Conservation (phyloP, 805 yeast species). For the Candida maris region DNA sequence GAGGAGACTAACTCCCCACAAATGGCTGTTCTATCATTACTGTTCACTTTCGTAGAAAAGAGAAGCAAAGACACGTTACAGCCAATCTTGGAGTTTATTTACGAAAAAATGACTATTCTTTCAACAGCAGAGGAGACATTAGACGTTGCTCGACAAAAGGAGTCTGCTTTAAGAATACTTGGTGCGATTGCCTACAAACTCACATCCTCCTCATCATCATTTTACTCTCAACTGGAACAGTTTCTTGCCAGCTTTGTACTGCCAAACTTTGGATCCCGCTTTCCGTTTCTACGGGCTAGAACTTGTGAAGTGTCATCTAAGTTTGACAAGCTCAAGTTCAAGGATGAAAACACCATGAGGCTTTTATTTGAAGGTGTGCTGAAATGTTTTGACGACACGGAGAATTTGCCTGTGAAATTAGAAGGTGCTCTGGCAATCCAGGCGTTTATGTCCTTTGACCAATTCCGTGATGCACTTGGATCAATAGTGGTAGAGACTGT, state of each 20-base stretch:
- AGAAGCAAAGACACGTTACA: conserved; percentile 58
- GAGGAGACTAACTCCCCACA: conserved; percentile 68
- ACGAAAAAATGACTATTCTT: conserved; percentile 43
- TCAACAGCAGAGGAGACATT: conserved; percentile 36
- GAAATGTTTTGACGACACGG: conserved; percentile 43
- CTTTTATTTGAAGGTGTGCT: conserved; percentile 45
- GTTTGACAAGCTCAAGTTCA: conserved; percentile 59
- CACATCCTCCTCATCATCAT: conserved; percentile 52
- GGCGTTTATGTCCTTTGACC: conserved; percentile 61
- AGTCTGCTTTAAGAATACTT: conserved; percentile 75
- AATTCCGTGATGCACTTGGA: conserved; percentile 66
- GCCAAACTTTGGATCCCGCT: conserved; percentile 64
- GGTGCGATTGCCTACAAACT: conserved; percentile 67
- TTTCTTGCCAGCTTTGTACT: conserved; percentile 62
- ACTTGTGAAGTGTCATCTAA: conserved; percentile 63
- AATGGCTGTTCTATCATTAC: conserved; percentile 69
- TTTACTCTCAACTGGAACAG: conserved; percentile 59
- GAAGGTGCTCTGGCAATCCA: conserved; percentile 86
- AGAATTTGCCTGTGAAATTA: conserved; percentile 69
- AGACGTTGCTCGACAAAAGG: conserved; percentile 62
- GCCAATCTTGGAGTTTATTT: conserved; percentile 59
- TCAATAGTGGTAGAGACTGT: conserved; percentile 73
- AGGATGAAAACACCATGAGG: conserved; percentile 34
- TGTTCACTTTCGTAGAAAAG: conserved; percentile 68
- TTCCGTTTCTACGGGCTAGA: conserved; percentile 72